Base-by-base conservation (phyloP, 345 rosid genomes). In the Cardamine chenopodiifolia region DNA sequence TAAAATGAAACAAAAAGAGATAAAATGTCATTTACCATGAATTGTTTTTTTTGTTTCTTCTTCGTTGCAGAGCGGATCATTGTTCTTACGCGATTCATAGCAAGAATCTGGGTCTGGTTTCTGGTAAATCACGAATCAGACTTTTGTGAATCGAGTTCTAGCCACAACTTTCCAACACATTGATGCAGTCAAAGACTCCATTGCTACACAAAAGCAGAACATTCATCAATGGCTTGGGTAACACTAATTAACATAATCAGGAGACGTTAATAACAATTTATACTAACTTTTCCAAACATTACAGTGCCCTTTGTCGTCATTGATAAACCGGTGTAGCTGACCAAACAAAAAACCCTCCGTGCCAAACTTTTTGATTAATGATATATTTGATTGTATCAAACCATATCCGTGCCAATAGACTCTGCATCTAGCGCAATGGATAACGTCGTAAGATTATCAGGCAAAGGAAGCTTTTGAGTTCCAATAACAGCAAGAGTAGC, bases 371-470 rank as follows among this genome's bases (percentile, higher is more conserved):
- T n/a, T n/a, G n/a, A n/a, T n/a, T n/a, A n/a, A n/a, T n/a, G n/a
- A 60, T 22, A 0, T 60, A 19, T 12, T 18, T 4, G 11, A 2
- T 8, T 76, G 14, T 44, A 39, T 50, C 67, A 45, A 45, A 77
- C 80, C 80, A 47, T 77, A 77, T 77, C 80, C 80, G 0, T 77
- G 80, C 97, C 97, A 94, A 63, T 94, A 97, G 74, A 94, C 97
- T 81, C 97, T 88, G 90, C 98, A 94, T 73, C 97, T 77, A 3
- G 97, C 98, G 72, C 98, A 94, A 68, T 94, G 98, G 78, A 94
- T 80, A 79, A 94, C 69, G 45, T 94, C 97, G 66, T 74, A 94
- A 22, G 87, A 37, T 84, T 85, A 60, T 83, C 85, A 2, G 96
- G 95, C 54, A 84, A 94, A 19, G 89, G 75, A 68, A 94, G 83